phyloP scores from a whole-genome alignment of 805 yeast genomes.

The Candida hispaniensis region DNA sequence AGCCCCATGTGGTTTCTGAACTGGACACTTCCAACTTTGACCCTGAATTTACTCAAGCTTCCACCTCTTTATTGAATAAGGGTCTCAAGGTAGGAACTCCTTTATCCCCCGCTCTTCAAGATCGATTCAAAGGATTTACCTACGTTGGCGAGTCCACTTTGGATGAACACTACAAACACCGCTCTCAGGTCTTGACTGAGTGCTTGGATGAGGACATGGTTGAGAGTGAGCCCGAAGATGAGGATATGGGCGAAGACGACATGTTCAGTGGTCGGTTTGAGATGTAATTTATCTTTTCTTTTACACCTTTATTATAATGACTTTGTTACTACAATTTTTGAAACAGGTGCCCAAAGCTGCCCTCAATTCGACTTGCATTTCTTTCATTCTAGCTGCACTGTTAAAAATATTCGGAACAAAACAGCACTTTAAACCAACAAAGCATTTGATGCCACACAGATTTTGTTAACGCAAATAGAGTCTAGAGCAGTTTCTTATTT shows the following conservation, averaged over 20 bases:
- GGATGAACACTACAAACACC: slow-evolving; percentile 58
- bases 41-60: slow-evolving; percentile 91
- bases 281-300: slow-evolving; percentile 5
- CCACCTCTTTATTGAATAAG: slow-evolving; percentile 69
- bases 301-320: slow-evolving; percentile 4
- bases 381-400: too few species aligned
- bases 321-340: slow-evolving; percentile 10
- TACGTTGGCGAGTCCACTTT: slow-evolving; percentile 89
- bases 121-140: slow-evolving; percentile 92
- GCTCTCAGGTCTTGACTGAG: slow-evolving; percentile 10
- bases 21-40: slow-evolving; percentile 95
- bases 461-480: too few species aligned
- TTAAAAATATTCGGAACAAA: too few species aligned
- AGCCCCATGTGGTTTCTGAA: slow-evolving; percentile 84
- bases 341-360: too few species aligned
- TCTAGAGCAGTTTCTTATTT: too few species aligned
- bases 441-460: too few species aligned
- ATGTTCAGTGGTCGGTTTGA: slow-evolving; percentile 15
- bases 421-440: too few species aligned
- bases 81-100: slow-evolving; percentile 53
- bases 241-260: slow-evolving; percentile 16
- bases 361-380: too few species aligned
- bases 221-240: slow-evolving; percentile 17
- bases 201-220: slow-evolving; percentile 13
- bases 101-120: slow-evolving; percentile 88